Base-by-base conservation (phyloP, 2,329 filamentous ascomycete genomes). In the Xylariaceae sp. region DNA sequence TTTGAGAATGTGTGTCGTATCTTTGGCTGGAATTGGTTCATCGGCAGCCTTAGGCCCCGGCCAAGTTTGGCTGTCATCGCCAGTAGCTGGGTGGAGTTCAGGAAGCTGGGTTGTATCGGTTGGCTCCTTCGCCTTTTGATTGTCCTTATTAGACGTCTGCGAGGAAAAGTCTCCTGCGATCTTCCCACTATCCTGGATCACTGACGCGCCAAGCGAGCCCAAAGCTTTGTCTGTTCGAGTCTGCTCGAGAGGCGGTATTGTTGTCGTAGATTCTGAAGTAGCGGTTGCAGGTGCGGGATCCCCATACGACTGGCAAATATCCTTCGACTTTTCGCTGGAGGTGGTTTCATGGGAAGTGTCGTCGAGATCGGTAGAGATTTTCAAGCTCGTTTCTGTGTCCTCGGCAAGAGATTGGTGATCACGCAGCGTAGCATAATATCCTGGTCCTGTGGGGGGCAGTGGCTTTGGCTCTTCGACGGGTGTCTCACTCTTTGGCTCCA, bases 121-220 rank as follows among this genome's bases (percentile, higher is more conserved):
- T 30, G 54, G 46, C 29, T 62, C 58, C 43, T 62, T 60, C 16
- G 50, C 42, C 43, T 70, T 71, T 29, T 51, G 56, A 46, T 61
- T 62, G 47, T 74, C 72, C 54, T 78, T 77, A 59, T 78, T 78
- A 10, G 68, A 73, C 59, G 77, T 79, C 61, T 75, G 72, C 53
- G 40, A 48, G 52, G 56, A 45, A 15, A 55, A 7, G 18, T 57
- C 41, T 37, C 52, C 51, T 13, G 26, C 21, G 7, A 34, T 39
- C 6, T 51, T 54, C 50, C 30, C 49, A 9, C 51, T 42, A 26
- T 39, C 49, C n/a, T 21, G 29, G 19, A 44, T 21, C 34, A 19
- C 40, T 51, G 48, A 48, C 19, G 36, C 16, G 18, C 37, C 40
- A 42, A 52, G 47, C 13, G 43, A 30, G 19, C 47, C 40, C 22